Conservation (phyloP, 2,329 filamentous ascomycete genomes). For the Colletotrichum tropicicola region DNA sequence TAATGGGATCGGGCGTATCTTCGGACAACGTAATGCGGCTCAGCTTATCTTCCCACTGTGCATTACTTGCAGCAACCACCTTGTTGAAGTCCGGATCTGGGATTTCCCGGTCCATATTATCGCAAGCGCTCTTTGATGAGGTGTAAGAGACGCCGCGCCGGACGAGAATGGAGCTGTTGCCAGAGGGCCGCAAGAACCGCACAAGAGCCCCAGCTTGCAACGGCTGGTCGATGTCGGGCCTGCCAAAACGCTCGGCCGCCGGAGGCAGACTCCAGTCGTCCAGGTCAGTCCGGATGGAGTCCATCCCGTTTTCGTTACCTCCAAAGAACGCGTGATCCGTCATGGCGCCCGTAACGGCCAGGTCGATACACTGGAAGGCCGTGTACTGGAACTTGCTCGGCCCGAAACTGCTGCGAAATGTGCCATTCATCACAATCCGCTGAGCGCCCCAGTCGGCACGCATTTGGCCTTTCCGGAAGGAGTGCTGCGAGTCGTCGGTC, state of each 20-base stretch:
- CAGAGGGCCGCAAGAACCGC: background rate
- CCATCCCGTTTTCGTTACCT: background rate
- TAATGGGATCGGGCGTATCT: background rate
- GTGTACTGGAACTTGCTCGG: background rate
- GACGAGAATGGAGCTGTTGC: background rate
- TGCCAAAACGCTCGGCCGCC: background rate
- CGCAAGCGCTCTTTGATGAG: background rate
- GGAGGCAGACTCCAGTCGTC: background rate
- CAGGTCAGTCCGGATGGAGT: background rate
- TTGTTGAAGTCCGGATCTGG: background rate
- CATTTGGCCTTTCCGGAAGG: background rate
- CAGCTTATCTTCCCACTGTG: background rate
- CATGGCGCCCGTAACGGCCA: background rate
- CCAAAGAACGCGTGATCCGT: slow-evolving; percentile 1
- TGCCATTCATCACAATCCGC: background rate
- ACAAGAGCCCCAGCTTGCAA: slow-evolving; percentile 2
- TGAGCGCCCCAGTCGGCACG: background rate
- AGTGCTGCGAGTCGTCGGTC: background rate
- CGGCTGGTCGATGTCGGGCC: background rate
- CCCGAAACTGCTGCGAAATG: slow-evolving; percentile 3
- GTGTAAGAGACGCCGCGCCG: slow-evolving; percentile 1
- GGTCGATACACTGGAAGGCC: slow-evolving; percentile 3
- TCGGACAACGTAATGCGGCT: background rate
- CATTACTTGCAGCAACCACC: background rate
- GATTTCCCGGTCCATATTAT: slow-evolving; percentile 8